Evolutionary conservation across 2,329 filamentous ascomycete species (phyloP), one percentile per base, ranked within the genome.

Genomic region (Huntiella bhutanensis): DNA sequence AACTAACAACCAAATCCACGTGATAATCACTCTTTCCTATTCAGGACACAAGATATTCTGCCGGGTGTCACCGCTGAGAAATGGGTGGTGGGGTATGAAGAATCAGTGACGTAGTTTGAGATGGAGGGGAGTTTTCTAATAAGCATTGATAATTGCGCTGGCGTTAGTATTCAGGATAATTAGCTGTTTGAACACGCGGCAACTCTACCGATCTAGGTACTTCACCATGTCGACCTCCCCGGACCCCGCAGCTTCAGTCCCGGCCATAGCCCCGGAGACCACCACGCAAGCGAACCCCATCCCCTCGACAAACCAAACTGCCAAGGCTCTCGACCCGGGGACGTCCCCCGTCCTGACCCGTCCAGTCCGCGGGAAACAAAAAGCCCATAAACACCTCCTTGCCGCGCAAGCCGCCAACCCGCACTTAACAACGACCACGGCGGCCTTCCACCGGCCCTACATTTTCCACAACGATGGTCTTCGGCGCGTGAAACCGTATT

Each of bases 401-500:
- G 44, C 40, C 8, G 43, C 44, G 41, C 44, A 44, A 13, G 43
- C 48, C 13, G 41, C 45, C 19, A 49, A 49, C 35, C 40, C 48
- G n/a, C 45, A 49, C 15, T 43, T 49, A 34, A 37, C 16, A 2
- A 41, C 43, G 5, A 49, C 48, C 15, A 39, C 41, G 32, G 48
- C 46, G 38, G 38, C 45, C 16, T 70, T 65, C 67, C 73, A 71
- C 6, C 63, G 65, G 48, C 86, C 85, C 1, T 96, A 95, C 62
- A 81, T 80, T 55, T 81, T 80, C 55, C 68, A 94, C 51, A 80
- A 94, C 55, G 79, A 80, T 54, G 86, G 83, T 6, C 65, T 98
- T 51, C 79, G 87, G 43, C 78, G 85, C 52, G 80, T 95, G 32
- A 71, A 70, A 38, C 88, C 88, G 3, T 96, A 98, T 59, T 77